Evolutionary conservation across 2,329 filamentous ascomycete genomes (phyloP).

Genomic region (Neoascochyta sp.): DNA sequence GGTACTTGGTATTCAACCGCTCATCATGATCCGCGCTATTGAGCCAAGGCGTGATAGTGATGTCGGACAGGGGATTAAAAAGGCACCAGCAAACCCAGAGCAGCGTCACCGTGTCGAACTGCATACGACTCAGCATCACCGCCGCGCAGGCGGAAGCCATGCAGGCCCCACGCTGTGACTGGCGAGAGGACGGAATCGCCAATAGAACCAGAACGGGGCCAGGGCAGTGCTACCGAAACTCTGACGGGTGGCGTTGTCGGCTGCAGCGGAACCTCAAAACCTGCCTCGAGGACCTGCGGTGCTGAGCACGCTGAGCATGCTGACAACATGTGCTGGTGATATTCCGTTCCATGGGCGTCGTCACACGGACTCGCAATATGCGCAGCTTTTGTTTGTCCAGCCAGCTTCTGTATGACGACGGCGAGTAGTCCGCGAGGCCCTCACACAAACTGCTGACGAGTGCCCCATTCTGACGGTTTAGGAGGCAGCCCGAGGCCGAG

Average conservation of each 20-base stretch:
- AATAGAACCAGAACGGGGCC: conserved; percentile 20
- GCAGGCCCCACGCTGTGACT: conserved; percentile 26
- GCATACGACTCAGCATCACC: conserved; percentile 21
- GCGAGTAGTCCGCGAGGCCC: not conserved
- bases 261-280: conserved; percentile 30
- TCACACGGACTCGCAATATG: conserved; percentile 1
- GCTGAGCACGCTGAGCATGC: too few species aligned
- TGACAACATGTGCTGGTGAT: too few species aligned
- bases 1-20: conserved; percentile 35
- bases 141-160: too few species aligned
- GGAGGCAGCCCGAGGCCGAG: conserved; percentile 9
- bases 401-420: not conserved
- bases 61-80: conserved; percentile 21
- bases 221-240: conserved; percentile 14
- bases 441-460: conserved; percentile 6
- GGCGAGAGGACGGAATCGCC: conserved; percentile 20
- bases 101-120: conserved; percentile 26
- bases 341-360: conserved; percentile 12
- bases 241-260: conserved; percentile 32
- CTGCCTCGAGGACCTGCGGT: too few species aligned
- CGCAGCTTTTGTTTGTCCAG: not conserved
- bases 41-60: conserved; percentile 39
- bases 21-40: conserved; percentile 34
- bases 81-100: conserved; percentile 20
- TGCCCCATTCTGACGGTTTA: conserved; percentile 8